Evolutionary conservation across 2,329 filamentous ascomycete species (phyloP).

Genomic region (Fusarium proliferatum): DNA sequence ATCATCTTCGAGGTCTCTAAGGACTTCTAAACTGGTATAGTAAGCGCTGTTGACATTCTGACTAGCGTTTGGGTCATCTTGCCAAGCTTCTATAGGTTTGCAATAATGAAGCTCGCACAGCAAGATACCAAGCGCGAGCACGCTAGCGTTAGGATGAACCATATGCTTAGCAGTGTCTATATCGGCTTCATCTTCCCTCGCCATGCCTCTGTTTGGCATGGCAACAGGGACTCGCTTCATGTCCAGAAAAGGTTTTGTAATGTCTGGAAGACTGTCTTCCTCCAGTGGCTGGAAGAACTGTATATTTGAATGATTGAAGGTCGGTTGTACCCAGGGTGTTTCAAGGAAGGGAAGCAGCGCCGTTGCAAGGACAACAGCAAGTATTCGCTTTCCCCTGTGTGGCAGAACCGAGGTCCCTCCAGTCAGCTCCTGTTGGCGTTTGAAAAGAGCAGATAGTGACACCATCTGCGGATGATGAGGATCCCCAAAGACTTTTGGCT

Average conservation of each 20-base stretch:
- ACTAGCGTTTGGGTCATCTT: background rate
- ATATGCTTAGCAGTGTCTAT: background rate
- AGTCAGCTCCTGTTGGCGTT: background rate
- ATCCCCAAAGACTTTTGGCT: background rate
- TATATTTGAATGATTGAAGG: background rate
- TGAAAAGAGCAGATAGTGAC: background rate
- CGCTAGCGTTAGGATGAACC: background rate
- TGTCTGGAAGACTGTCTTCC: background rate
- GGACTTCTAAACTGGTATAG: background rate
- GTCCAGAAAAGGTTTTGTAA: constrained; percentile 2
- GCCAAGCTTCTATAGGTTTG: background rate
- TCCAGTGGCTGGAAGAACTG: background rate
- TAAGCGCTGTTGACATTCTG: background rate
- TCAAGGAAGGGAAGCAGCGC: background rate
- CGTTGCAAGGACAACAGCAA: background rate
- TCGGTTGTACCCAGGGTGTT: background rate
- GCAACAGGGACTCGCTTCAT: background rate
- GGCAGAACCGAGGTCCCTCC: background rate
- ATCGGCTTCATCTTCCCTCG: background rate
- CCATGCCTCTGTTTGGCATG: background rate
- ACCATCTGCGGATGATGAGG: background rate
- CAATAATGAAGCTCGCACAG: constrained; percentile 3
- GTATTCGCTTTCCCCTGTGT: background rate
- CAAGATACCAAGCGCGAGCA: background rate
- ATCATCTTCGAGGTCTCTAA: background rate